Conservation (phyloP, 1,284 basidiomycete genomes). For the Papiliotrema nemorosa region DNA sequence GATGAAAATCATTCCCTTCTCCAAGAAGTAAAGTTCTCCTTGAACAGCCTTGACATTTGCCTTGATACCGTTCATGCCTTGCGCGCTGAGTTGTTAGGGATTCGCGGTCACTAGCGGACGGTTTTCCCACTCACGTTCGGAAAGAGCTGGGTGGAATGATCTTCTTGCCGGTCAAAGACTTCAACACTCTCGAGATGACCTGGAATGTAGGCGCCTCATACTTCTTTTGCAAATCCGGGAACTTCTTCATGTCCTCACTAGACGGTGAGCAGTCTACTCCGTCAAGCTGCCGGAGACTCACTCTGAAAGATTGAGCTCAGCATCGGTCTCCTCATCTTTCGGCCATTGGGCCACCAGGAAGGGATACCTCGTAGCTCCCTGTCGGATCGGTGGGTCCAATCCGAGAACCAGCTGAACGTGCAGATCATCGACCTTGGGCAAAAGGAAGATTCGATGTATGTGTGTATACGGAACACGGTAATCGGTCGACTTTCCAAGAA, state of each 20-base stretch:
- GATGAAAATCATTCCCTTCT: constrained; percentile 97
- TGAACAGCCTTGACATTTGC: constrained; percentile 97
- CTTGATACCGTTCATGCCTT: constrained; percentile 64
- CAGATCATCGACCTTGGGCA: constrained; percentile 90
- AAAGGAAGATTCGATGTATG: constrained; percentile 84
- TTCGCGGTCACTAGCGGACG: neutral
- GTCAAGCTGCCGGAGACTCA: constrained; percentile 50
- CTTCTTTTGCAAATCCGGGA: constrained; percentile 56
- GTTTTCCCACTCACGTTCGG: constrained; percentile 60
- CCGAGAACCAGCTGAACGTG: constrained; percentile 93
- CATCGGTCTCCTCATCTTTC: constrained; percentile 93
- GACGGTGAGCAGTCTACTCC: neutral
- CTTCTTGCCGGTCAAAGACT: constrained; percentile 84
- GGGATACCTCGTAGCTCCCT: constrained; percentile 97
- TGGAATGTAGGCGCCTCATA: constrained; percentile 86
- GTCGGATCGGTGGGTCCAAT: constrained; percentile 87
- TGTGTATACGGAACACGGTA: constrained; percentile 94
- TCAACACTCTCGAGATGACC: constrained; percentile 92
- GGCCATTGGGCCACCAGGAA: constrained; percentile 98
- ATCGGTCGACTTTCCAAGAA: constrained; percentile 97
- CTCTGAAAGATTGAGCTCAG: constrained; percentile 92
- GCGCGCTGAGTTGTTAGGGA: constrained; percentile 40
- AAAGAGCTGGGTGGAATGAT: constrained; percentile 79
- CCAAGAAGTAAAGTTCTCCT: constrained; percentile 95
- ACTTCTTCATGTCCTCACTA: constrained; percentile 50